phyloP scores from a whole-genome alignment of 768 basidiomycete genomes.

The Boletus pseudopeckii region DNA sequence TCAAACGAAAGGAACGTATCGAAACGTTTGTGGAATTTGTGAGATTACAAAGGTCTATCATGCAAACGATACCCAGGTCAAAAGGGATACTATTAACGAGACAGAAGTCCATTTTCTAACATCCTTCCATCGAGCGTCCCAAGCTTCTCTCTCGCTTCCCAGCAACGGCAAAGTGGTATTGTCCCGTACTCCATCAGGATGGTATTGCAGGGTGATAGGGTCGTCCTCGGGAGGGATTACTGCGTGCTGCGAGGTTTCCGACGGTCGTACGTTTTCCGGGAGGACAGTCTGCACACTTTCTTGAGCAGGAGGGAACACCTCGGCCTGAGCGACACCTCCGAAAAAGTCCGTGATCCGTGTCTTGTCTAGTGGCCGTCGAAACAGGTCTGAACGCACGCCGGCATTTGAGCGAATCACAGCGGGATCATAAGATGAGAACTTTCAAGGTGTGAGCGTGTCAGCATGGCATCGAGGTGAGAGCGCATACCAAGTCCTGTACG shows the following conservation, averaged over 20 bases:
- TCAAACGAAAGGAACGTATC: not conserved
- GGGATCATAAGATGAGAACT: conserved; percentile 82
- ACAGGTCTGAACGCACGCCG: conserved; percentile 86
- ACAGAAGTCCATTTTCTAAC: conserved; percentile 31
- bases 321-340: conserved; percentile 83
- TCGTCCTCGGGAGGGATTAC: not conserved
- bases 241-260: not conserved
- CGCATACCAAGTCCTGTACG: conserved; percentile 78
- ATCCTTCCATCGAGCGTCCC: conserved; percentile 22
- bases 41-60: conserved; percentile 7
- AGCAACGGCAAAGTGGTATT: not conserved
- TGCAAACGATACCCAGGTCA: conserved; percentile 28
- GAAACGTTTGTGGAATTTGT: not conserved
- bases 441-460: conserved; percentile 9
- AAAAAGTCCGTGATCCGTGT: conserved; percentile 81
- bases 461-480: not conserved
- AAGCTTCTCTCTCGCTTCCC: conserved; percentile 1
- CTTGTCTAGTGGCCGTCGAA: conserved; percentile 58
- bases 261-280: not conserved
- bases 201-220: not conserved
- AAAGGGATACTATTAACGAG: conserved; percentile 21
- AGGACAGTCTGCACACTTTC: not conserved
- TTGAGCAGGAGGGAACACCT: conserved; percentile 42
- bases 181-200: not conserved
- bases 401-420: conserved; percentile 77